Evolutionary conservation across 495 filamentous ascomycete genomes (phyloP).

Genomic region (Daldinia decipiens): DNA sequence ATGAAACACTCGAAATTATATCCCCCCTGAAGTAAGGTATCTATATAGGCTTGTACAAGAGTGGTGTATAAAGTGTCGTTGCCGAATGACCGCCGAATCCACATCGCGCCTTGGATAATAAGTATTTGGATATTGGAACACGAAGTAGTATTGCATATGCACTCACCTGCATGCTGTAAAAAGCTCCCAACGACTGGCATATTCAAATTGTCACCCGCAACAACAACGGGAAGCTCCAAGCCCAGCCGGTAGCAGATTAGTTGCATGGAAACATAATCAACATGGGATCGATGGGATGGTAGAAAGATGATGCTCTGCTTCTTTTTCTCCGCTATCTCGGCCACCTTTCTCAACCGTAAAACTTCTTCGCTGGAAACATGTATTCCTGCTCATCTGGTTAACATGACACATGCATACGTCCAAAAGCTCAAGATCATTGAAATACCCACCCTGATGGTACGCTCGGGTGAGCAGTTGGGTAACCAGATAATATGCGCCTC

Average conservation of each 20-base stretch:
- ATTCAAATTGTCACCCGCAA: slow-evolving; percentile 95
- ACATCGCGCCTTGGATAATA: slow-evolving; percentile 79
- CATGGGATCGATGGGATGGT: slow-evolving; percentile 92
- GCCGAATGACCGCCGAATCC: slow-evolving; percentile 91
- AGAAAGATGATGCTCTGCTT: slow-evolving; percentile 97
- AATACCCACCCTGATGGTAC: slow-evolving; percentile 80
- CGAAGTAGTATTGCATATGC: not conserved
- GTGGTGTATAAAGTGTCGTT: slow-evolving; percentile 91
- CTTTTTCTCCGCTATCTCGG: slow-evolving; percentile 80
- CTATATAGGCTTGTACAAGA: slow-evolving; percentile 94
- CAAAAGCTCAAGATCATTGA: not conserved
- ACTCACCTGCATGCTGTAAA: slow-evolving; percentile 85
- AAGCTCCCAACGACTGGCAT: slow-evolving; percentile 90
- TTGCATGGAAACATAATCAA: slow-evolving; percentile 94
- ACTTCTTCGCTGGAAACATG: slow-evolving; percentile 97
- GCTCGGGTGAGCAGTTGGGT: slow-evolving; percentile 90
- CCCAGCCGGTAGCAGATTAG: slow-evolving; percentile 94
- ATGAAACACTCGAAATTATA: slow-evolving; percentile 98
- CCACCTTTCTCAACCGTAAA: slow-evolving; percentile 78
- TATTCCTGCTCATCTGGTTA: slow-evolving; percentile 58
- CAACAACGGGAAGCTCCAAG: slow-evolving; percentile 87
- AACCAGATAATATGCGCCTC: slow-evolving; percentile 87
- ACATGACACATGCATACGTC: not conserved
- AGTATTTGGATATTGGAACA: slow-evolving; percentile 1
- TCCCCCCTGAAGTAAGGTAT: slow-evolving; percentile 87